Evolutionary conservation across 106 monocot genomes (phyloP), one percentile per base, ranked within the genome.

Genomic region (Narthecium ossifragum): DNA sequence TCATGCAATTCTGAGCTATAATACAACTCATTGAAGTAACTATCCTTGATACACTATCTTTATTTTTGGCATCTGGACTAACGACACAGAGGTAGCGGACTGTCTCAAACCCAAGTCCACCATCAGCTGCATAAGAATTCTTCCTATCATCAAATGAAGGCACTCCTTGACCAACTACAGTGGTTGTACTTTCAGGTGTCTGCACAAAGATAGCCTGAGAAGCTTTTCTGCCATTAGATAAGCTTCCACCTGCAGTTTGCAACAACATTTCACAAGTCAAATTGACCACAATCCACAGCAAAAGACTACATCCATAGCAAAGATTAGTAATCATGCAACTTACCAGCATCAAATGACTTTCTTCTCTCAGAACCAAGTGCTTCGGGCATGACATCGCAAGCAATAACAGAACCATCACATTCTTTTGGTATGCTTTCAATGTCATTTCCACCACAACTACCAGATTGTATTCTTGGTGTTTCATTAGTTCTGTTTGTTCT

Each of bases 1-100:
- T 20, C 45, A 29, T 34, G 9, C 34, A 56, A 13, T 51, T 65
- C 48, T 74, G 57, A 53, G 18, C 25, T 32, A 48, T 45, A 59
- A 74, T 25, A 8, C 46, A 11, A 49, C 76, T 57, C 45, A 53
- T 65, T 47, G 59, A 23, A 26, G 29, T 22, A 60, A 77, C 24
- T 25, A 91, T 78, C 62, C 73, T 87, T 48, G 64, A 60, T 61
- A 87, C 68, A 53, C 57, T 76, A 2, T 61, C 51, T 25, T 55
- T 64, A 34, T 83, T 72, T 66, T 65, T 76, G 8, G 49, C 46
- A 60, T 63, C 66, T 49, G 71, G 61, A 46, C 73, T 77, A n/a
- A 73, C 50, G 52, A 87, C 60, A 59, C 60, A 70, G 17, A 31
- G 68, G 30, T 57, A 17, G 21, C 46, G 31, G 60, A 14, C 55